Conservation (phyloP, 306 rosid species). For the Fragaria vesca region DNA sequence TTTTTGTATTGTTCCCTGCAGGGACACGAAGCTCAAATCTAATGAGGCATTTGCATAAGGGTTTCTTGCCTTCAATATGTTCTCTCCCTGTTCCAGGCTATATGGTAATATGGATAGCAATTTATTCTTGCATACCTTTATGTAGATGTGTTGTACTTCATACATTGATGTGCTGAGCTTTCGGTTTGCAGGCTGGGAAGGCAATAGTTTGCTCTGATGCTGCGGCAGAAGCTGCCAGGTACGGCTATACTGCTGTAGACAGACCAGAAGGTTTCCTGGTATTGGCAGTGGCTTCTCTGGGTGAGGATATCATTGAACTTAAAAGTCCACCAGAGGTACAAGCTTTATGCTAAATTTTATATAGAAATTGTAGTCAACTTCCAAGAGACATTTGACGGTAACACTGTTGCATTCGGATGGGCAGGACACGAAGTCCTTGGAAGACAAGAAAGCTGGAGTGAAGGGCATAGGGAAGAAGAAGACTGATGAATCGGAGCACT, state of each 20-base stretch:
- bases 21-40: conserved; percentile 78
- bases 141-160: neutral
- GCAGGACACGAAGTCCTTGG: conserved; percentile 60
- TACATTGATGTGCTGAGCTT: neutral
- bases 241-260: conserved; percentile 81
- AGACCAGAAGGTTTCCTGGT: conserved; percentile 86
- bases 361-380: neutral
- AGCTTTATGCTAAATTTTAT: neutral
- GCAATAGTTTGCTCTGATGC: conserved; percentile 77
- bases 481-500: conserved; percentile 75
- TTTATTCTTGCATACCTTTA: neutral
- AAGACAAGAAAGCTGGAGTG: conserved; percentile 62
- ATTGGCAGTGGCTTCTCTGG: conserved; percentile 78
- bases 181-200: conserved; percentile 55
- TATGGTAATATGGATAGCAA: conserved; percentile 41
- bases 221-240: conserved; percentile 77
- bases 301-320: conserved; percentile 45
- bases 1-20: neutral
- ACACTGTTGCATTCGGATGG: neutral
- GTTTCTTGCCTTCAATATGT: conserved; percentile 74
- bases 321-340: conserved; percentile 54
- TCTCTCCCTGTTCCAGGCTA: conserved; percentile 74
- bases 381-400: neutral
- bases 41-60: conserved; percentile 77
- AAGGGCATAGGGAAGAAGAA: conserved; percentile 72